phyloP scores from a whole-genome alignment of 441 rosid genomes.

The Gossypium davidsonii region DNA sequence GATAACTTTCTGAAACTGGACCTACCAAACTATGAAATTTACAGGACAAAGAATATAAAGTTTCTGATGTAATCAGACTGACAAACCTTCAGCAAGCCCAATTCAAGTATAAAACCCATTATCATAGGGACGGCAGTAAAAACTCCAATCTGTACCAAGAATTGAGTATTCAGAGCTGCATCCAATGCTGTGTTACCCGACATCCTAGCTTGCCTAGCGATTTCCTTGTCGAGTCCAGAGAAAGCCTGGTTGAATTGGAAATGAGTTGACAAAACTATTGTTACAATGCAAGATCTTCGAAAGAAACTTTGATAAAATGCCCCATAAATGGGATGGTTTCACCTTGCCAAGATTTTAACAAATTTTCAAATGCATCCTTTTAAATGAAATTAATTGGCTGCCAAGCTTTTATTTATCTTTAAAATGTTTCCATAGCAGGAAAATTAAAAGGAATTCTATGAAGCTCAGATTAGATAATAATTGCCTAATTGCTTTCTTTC shows the following conservation, averaged over 20 bases:
- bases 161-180: conserved; percentile 87
- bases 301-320: not conserved
- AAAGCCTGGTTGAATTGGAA: conserved; percentile 56
- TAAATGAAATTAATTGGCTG: not conserved
- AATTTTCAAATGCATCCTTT: not conserved
- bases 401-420: not conserved
- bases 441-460: not conserved
- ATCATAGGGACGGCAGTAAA: conserved; percentile 99
- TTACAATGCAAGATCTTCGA: not conserved
- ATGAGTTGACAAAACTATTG: conserved; percentile 8
- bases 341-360: not conserved
- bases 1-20: not conserved
- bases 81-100: conserved; percentile 82
- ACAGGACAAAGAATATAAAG: conserved; percentile 5
- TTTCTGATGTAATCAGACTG: conserved; percentile 13
- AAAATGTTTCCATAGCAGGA: not conserved
- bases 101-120: conserved; percentile 95
- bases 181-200: conserved; percentile 78
- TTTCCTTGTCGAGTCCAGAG: conserved; percentile 75
- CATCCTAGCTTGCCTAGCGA: conserved; percentile 42
- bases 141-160: conserved; percentile 93
- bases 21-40: not conserved
- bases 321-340: not conserved
- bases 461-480: not conserved
- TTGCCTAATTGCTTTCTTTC: not conserved